Conservation (phyloP, 768 basidiomycete species). For the Suillus weaverae region DNA sequence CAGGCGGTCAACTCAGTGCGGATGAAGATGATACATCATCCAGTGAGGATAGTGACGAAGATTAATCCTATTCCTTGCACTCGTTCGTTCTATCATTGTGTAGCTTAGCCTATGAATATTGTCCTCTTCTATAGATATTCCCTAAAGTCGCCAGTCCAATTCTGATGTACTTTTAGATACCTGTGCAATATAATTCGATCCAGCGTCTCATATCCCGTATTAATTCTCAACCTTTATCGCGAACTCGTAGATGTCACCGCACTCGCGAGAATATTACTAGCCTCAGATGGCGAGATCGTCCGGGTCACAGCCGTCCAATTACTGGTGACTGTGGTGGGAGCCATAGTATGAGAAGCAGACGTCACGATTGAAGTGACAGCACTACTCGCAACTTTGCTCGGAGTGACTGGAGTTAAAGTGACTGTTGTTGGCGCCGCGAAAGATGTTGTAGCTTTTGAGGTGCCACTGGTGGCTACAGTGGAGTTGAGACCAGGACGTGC, state of each 20-base stretch:
- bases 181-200: not conserved
- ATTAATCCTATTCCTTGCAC: slow-evolving; percentile 26
- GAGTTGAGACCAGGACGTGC: slow-evolving; percentile 33
- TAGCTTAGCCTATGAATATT: not conserved
- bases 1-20: slow-evolving; percentile 39
- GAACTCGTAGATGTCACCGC: slow-evolving; percentile 18
- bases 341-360: slow-evolving; percentile 2
- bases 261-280: slow-evolving; percentile 32
- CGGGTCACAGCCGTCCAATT: slow-evolving; percentile 13
- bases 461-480: not conserved
- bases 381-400: slow-evolving; percentile 27
- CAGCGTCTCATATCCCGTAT: not conserved
- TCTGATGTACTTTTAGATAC: not conserved
- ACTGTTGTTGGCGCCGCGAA: slow-evolving; percentile 9
- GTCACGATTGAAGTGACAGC: slow-evolving; percentile 33
- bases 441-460: not conserved
- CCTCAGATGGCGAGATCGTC: slow-evolving; percentile 26
- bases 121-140: not conserved
- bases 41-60: slow-evolving; percentile 57
- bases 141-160: not conserved
- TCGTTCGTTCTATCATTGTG: not conserved
- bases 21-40: slow-evolving; percentile 53
- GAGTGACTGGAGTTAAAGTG: slow-evolving; percentile 12
- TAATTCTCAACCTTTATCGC: not conserved
- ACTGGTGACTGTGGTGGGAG: not conserved